These are phyloP conservation scores for Dictyostelium brefeldianum DNA, from an alignment of 78 protist genomes.

Conservation along the genomic window DNA sequence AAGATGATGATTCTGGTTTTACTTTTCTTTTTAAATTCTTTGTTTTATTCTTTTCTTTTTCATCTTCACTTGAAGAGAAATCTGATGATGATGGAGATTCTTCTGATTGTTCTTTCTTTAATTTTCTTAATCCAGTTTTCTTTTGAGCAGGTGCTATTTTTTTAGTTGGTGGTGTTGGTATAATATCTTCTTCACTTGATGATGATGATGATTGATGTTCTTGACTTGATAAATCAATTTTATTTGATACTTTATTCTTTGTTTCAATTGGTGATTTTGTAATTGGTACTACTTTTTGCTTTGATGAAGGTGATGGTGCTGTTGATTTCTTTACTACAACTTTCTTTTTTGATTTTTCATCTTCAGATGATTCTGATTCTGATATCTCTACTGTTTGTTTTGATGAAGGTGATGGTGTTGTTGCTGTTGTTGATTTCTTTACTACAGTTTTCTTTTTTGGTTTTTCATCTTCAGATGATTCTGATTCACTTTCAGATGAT, in stretches of 20 bases:
- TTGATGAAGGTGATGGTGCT: too few relatives aligned
- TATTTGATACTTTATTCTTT: background rate
- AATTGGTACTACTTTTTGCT: background rate
- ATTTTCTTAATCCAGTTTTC: background rate
- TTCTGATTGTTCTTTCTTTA: background rate
- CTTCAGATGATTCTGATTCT: background rate
- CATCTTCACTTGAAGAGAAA: background rate
- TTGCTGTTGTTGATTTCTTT: background rate
- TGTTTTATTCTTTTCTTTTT: background rate
- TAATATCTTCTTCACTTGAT: background rate
- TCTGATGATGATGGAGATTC: background rate
- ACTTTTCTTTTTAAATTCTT: slow-evolving; percentile 16
- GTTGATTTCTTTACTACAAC: background rate
- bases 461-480: background rate
- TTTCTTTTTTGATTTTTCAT: background rate
- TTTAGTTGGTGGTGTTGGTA: background rate
- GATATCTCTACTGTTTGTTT: background rate
- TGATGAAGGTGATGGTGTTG: too few relatives aligned
- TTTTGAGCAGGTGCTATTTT: background rate
- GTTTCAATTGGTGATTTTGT: slow-evolving; percentile 1
- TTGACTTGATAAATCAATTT: slow-evolving; percentile 1
- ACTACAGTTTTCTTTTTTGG: background rate
- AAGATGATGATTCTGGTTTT: background rate
- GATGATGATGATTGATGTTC: background rate
- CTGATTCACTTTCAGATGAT: too few relatives aligned